These are phyloP conservation scores for Sugiyamaella japonica DNA, from an alignment of 1,139 yeast species.

Conservation along the genomic window DNA sequence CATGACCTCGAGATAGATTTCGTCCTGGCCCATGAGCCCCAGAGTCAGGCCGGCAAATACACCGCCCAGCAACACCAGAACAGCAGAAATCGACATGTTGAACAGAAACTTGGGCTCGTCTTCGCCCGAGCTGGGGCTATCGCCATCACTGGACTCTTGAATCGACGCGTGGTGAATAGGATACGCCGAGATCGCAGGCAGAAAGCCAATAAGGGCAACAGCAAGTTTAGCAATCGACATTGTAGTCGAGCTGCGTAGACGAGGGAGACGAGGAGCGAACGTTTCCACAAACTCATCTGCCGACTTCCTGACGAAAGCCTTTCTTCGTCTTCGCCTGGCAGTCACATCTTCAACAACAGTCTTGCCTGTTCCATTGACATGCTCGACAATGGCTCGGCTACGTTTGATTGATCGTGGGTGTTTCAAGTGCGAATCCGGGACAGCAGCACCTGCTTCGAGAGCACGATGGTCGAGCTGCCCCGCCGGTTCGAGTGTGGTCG, in stretches of 20 bases:
- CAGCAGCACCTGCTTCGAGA: constrained; percentile 5
- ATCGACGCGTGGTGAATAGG: constrained; percentile 17
- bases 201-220: constrained; percentile 26
- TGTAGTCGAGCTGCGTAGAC: neutral
- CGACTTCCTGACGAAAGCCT: neutral
- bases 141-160: constrained; percentile 11
- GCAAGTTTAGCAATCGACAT: constrained; percentile 25
- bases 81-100: constrained; percentile 58
- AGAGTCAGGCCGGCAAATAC: constrained; percentile 94
- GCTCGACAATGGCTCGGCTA: neutral
- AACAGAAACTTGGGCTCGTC: constrained; percentile 45
- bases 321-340: neutral
- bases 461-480: constrained; percentile 6
- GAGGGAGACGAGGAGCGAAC: neutral
- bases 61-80: constrained; percentile 85
- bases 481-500: constrained; percentile 4
- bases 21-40: constrained; percentile 98
- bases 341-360: neutral
- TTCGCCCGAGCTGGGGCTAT: constrained; percentile 12
- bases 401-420: neutral
- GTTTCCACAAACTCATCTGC: too few species aligned
- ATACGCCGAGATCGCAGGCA: constrained; percentile 25
- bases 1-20: constrained; percentile 61
- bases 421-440: constrained; percentile 3
- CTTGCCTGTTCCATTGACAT: neutral